Conservation (phyloP, 164 flowering plant species). For the Vitis amurensis region DNA sequence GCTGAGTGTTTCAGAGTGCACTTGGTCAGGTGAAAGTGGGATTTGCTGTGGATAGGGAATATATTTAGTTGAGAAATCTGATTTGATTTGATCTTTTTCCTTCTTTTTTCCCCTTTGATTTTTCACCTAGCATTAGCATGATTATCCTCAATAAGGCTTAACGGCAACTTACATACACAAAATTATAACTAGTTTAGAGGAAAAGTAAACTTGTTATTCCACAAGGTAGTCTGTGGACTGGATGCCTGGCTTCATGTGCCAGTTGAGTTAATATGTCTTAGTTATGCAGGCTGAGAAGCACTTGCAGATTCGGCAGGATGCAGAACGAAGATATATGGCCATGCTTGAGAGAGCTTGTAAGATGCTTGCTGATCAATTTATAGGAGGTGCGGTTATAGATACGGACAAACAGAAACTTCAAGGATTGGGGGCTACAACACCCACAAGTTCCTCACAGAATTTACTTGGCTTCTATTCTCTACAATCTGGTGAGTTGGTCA, state of each 20-base stretch:
- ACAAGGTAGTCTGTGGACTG: not conserved
- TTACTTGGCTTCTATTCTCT: constrained; percentile 24
- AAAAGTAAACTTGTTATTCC: not conserved
- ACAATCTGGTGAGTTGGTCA: constrained; percentile 16
- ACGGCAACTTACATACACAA: too few relatives aligned
- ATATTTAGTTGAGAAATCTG: too few relatives aligned
- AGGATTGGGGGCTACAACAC: constrained; percentile 9
- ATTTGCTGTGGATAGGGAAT: not conserved
- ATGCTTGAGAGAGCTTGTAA: constrained; percentile 69
- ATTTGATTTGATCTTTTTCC: not conserved
- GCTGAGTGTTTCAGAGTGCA: not conserved
- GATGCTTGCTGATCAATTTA: constrained; percentile 56
- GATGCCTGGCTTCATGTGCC: not conserved
- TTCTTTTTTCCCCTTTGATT: not conserved
- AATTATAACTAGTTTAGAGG: too few relatives aligned
- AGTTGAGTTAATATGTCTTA: too few relatives aligned
- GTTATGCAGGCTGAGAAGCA: constrained; percentile 65
- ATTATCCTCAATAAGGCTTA: too few relatives aligned
- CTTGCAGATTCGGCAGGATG: constrained; percentile 64
- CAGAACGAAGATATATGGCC: constrained; percentile 57
- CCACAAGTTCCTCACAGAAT: constrained; percentile 16
- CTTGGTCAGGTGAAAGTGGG: not conserved
- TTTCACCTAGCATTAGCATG: too few relatives aligned
- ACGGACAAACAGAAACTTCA: constrained; percentile 18
- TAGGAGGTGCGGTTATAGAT: constrained; percentile 35